These are phyloP conservation scores for Cytospora schulzeri DNA, from an alignment of 2,329 filamentous ascomycete genomes.

Conservation along the genomic window DNA sequence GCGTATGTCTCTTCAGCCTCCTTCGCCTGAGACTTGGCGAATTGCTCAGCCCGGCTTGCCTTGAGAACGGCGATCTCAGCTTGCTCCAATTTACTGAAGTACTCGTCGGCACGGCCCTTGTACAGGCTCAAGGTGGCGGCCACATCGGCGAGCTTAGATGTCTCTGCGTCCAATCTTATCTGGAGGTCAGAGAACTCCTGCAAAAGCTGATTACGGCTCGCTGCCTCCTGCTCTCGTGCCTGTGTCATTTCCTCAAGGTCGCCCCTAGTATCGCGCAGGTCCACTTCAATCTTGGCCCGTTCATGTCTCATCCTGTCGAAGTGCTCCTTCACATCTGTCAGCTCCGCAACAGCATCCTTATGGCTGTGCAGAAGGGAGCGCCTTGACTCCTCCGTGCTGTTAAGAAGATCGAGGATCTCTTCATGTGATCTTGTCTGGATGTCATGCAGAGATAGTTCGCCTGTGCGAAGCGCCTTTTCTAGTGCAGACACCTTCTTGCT, in stretches of 20 bases:
- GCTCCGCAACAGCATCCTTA: constrained; percentile 80
- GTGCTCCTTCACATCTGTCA: constrained; percentile 82
- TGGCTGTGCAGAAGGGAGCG: constrained; percentile 80
- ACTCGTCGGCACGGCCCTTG: constrained; percentile 90
- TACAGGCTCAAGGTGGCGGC: constrained; percentile 83
- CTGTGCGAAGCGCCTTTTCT: constrained; percentile 83
- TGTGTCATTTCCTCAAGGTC: constrained; percentile 80
- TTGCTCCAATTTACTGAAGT: constrained; percentile 95
- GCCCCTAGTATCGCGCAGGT: constrained; percentile 79
- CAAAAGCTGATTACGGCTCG: constrained; percentile 84
- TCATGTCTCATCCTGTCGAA: constrained; percentile 86
- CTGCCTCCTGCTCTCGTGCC: constrained; percentile 81
- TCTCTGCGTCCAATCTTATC: constrained; percentile 87
- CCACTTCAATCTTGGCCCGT: constrained; percentile 78
- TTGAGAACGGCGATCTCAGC: constrained; percentile 95
- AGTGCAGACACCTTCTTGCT: constrained; percentile 87
- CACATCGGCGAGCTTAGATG: constrained; percentile 81
- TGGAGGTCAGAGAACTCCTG: constrained; percentile 93
- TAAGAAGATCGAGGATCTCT: constrained; percentile 89
- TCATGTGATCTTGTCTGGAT: constrained; percentile 93
- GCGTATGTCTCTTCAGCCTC: constrained; percentile 92
- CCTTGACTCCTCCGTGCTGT: constrained; percentile 88
- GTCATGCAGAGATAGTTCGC: constrained; percentile 85
- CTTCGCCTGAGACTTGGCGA: constrained; percentile 84
- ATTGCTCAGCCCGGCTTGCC: constrained; percentile 87